Percentiles rank a stretch among this genome's conserved stretches.
These are phyloP conservation scores for Thielaviopsis ethacetica DNA, from an alignment of 2,329 filamentous ascomycete species.

Conservation along the genomic window DNA sequence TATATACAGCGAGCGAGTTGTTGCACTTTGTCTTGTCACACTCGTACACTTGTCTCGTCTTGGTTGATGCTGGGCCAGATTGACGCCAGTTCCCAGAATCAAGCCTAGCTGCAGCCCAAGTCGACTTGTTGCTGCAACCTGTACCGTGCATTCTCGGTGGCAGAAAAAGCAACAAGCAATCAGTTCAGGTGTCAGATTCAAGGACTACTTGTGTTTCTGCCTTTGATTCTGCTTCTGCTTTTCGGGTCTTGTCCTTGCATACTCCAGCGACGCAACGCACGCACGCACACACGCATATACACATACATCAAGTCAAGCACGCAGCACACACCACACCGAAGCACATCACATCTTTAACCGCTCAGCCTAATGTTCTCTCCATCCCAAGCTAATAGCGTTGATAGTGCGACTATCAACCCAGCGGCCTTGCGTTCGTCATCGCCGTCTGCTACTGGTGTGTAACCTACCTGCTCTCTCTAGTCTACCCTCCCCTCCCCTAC, in stretches of 20 bases:
- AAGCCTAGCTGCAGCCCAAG: not conserved
- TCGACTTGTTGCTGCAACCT: not conserved
- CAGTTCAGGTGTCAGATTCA: no score
- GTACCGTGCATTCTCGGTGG: not conserved
- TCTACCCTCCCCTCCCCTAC: not conserved
- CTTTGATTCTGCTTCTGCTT: no score
- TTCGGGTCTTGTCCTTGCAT: not conserved
- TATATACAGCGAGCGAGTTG: not conserved
- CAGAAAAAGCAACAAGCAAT: not conserved
- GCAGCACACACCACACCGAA: not conserved
- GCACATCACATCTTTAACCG: not conserved
- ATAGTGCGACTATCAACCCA: slow-evolving; percentile 81
- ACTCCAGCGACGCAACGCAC: not conserved
- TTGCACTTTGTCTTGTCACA: not conserved
- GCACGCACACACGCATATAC: not conserved
- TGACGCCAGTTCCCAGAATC: not conserved
- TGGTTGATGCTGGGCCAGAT: no score
- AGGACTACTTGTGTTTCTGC: no score
- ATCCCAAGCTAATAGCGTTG: slow-evolving; percentile 47
- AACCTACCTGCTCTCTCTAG: not conserved
- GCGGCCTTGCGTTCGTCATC: slow-evolving; percentile 67
- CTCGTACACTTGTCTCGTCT: no score
- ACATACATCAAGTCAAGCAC: slow-evolving; percentile 15
- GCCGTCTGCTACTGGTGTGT: slow-evolving; percentile 38
- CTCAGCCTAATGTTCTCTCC: not conserved